A percentile compares a stretch with the other conserved stretches of the same genome.
phyloP scores from a whole-genome alignment of 1,139 yeast species.

The Candida mesenterica region DNA sequence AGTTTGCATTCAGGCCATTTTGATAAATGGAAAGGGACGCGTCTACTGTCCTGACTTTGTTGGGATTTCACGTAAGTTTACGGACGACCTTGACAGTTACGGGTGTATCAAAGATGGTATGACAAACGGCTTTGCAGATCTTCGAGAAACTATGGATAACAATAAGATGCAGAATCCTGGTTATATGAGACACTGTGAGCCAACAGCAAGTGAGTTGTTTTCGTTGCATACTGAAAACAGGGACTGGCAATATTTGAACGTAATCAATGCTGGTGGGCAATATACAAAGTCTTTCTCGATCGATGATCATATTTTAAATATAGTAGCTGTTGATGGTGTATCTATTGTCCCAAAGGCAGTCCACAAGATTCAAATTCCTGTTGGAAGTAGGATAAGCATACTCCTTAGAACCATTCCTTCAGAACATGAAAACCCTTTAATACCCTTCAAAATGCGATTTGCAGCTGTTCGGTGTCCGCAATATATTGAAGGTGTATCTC shows the following conservation, averaged over 20 bases:
- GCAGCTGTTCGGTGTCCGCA: slow-evolving; percentile 32
- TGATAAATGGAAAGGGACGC: slow-evolving; percentile 36
- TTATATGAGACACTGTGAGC: slow-evolving; percentile 19
- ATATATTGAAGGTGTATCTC: slow-evolving; percentile 27
- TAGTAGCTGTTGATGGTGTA: slow-evolving; percentile 32
- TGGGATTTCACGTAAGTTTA: slow-evolving; percentile 8
- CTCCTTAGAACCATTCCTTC: slow-evolving; percentile 23
- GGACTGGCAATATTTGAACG: slow-evolving; percentile 25
- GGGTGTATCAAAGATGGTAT: slow-evolving; percentile 23
- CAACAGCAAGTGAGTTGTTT: slow-evolving; percentile 19
- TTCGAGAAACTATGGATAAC: slow-evolving; percentile 15
- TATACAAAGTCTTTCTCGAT: slow-evolving; percentile 32
- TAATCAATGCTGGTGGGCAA: slow-evolving; percentile 35
- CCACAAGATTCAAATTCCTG: slow-evolving; percentile 27
- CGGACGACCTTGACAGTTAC: slow-evolving; percentile 18
- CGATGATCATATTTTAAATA: slow-evolving; percentile 32
- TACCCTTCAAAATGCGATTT: slow-evolving; percentile 19
- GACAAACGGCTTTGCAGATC: slow-evolving; percentile 19
- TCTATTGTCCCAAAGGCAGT: slow-evolving; percentile 25
- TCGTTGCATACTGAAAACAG: slow-evolving; percentile 19
- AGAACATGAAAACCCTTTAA: slow-evolving; percentile 10
- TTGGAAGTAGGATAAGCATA: slow-evolving; percentile 28
- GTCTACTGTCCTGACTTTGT: slow-evolving; percentile 21
- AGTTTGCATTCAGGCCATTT: slow-evolving; percentile 29
- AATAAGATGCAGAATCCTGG: slow-evolving; percentile 26